phyloP scores from a whole-genome alignment of 352 stramenopile species.

The Phytophthora pisi region DNA sequence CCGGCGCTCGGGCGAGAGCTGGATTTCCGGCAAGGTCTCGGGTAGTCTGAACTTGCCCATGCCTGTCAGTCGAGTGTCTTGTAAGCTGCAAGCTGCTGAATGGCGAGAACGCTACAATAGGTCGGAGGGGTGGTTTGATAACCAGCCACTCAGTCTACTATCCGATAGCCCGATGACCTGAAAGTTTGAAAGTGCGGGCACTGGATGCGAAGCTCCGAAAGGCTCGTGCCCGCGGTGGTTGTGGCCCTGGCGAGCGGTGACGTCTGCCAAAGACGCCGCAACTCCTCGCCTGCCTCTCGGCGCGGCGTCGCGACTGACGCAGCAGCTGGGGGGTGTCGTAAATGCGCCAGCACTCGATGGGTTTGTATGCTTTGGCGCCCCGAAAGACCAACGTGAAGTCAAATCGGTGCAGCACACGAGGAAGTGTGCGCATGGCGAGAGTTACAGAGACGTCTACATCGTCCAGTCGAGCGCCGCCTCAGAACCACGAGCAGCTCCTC shows the following conservation, averaged over 20 bases:
- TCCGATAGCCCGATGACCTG: slow-evolving; percentile 3
- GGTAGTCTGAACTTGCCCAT: slow-evolving; percentile 42
- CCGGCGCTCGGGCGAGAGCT: slow-evolving; percentile 19
- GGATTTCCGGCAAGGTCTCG: slow-evolving; percentile 24
- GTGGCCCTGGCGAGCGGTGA: slow-evolving; percentile 13
- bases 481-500: slow-evolving; percentile 24
- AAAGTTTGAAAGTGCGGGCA: slow-evolving; percentile 27
- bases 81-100: slow-evolving; percentile 17
- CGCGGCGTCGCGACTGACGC: slow-evolving; percentile 13
- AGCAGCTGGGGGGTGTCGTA: slow-evolving; percentile 18
- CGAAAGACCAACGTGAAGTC: slow-evolving; percentile 20
- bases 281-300: slow-evolving; percentile 12
- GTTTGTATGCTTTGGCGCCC: slow-evolving; percentile 19
- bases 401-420: slow-evolving; percentile 20
- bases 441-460: slow-evolving; percentile 26
- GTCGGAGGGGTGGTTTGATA: not conserved
- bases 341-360: slow-evolving; percentile 5
- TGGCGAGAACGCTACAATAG: not conserved
- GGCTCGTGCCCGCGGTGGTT: not conserved
- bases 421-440: slow-evolving; percentile 33
- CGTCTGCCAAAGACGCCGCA: slow-evolving; percentile 23
- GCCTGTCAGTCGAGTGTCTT: slow-evolving; percentile 5
- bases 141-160: not conserved
- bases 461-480: slow-evolving; percentile 25
- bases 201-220: slow-evolving; percentile 7